Evolutionary conservation across 495 filamentous ascomycete genomes (phyloP), one percentile per base, ranked within the genome.

Genomic region (Aspergillus haitiensis): DNA sequence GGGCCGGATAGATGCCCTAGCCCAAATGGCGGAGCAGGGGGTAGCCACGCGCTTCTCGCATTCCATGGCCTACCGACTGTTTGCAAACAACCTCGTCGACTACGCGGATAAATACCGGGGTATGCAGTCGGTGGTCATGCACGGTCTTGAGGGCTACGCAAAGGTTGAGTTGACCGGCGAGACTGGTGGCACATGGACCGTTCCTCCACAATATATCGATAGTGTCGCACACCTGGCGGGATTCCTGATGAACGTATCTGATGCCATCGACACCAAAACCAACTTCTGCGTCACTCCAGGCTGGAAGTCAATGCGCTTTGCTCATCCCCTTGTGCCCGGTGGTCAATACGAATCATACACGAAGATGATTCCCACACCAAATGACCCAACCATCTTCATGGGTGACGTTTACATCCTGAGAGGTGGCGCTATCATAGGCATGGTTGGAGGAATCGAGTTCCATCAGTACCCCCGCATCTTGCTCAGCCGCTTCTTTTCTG

Each of bases 171-270:
- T 80, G 8, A 55, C 36, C 53, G 67, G 27, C 63, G 31, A 62
- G 16, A 42, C 46, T 34, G 39, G 37, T 12, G 57, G 57, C n/a
- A 56, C 21, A 18, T 59, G 48, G 55, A 56, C 44, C 4, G 39
- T 59, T 3, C 56, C 58, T 6, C 70, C 65, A 62, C 79, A 58
- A 69, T 83, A 51, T 69, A 81, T 84, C 60, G 82, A 85, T 64
- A 77, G 72, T 44, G 58, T 83, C 8, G 69, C 68, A 36, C 82
- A 85, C 63, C 60, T 84, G 6, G 76, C 80, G 7, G 82, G 82
- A 8, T 83, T 85, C 63, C 77, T 83, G 36, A 75, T 82, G 67
- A 85, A 85, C 56, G 80, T 66, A 12, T 75, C 71, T 7, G 81
- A 83, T 36, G 67, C 75, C 10, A 59, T 74, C 18, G 78, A 82